Percentiles rank a stretch among this genome's conserved stretches.
Evolutionary conservation across 2,329 filamentous ascomycete genomes (phyloP).

Genomic region (Paecilomyces variotii): DNA sequence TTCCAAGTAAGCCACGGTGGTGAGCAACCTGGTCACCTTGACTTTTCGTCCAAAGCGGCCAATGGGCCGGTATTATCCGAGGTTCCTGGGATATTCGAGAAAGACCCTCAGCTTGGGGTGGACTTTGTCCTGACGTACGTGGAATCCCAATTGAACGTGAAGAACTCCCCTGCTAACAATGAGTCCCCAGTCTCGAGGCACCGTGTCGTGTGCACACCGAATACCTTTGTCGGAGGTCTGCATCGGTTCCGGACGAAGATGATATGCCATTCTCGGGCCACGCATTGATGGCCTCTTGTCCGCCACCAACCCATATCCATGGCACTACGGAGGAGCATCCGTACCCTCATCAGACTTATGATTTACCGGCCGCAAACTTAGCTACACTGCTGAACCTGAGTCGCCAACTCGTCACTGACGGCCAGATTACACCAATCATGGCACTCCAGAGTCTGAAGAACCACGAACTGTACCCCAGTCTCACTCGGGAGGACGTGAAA

Average conservation of each 20-base stretch:
- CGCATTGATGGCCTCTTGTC: slow-evolving; percentile 86
- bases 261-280: slow-evolving; percentile 67
- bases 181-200: slow-evolving; percentile 47
- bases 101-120: slow-evolving; percentile 38
- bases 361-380: slow-evolving; percentile 68
- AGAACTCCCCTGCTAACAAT: slow-evolving; percentile 3
- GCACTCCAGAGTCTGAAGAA: slow-evolving; percentile 76
- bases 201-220: slow-evolving; percentile 51
- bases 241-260: slow-evolving; percentile 50
- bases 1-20: slow-evolving; percentile 9
- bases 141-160: not conserved
- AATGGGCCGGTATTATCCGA: not conserved
- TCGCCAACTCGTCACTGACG: slow-evolving; percentile 71
- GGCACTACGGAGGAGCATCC: slow-evolving; percentile 44
- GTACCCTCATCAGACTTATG: slow-evolving; percentile 67
- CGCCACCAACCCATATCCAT: slow-evolving; percentile 58
- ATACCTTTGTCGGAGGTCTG: slow-evolving; percentile 75
- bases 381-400: slow-evolving; percentile 78
- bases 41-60: slow-evolving; percentile 2
- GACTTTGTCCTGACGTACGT: slow-evolving; percentile 42
- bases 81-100: slow-evolving; percentile 34
- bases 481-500: slow-evolving; percentile 62
- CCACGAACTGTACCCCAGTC: slow-evolving; percentile 59
- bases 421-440: slow-evolving; percentile 85
- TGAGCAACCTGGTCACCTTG: slow-evolving; percentile 2